Evolutionary conservation across 768 basidiomycete species (phyloP).

Genomic region (Boletus vinaceobasis): DNA sequence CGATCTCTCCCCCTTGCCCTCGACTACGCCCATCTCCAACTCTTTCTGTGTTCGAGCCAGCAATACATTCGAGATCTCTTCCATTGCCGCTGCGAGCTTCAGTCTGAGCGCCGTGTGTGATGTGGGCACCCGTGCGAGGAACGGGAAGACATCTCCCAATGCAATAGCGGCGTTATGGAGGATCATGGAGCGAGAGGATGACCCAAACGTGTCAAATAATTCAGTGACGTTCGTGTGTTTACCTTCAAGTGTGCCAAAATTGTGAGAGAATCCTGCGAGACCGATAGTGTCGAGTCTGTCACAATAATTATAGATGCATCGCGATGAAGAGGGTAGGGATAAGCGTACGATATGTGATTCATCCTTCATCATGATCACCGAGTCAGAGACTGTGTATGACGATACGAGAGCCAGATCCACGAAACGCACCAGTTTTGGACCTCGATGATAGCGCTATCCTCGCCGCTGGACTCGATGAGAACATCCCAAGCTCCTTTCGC

Average conservation of each 20-base stretch:
- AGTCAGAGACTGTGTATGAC: neutral
- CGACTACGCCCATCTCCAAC: constrained; percentile 20
- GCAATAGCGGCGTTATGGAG: constrained; percentile 33
- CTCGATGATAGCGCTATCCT: constrained; percentile 30
- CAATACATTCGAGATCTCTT: constrained; percentile 38
- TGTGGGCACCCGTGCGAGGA: constrained; percentile 37
- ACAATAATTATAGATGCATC: neutral
- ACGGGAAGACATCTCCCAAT: constrained; percentile 37
- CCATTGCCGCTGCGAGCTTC: constrained; percentile 35
- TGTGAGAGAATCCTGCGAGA: constrained; percentile 27
- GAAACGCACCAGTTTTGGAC: constrained; percentile 31
- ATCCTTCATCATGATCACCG: neutral
- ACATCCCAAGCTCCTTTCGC: constrained; percentile 23
- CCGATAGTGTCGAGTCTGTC: neutral
- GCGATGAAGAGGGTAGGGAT: neutral
- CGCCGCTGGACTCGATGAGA: constrained; percentile 11
- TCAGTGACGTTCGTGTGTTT: constrained; percentile 40
- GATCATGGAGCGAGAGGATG: constrained; percentile 16
- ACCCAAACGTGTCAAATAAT: constrained; percentile 36
- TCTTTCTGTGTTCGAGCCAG: constrained; percentile 35
- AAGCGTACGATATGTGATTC: neutral
- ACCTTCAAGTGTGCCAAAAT: constrained; percentile 52
- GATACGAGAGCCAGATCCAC: no score
- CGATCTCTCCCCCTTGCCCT: constrained; percentile 21
- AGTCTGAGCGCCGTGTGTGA: constrained; percentile 26